These are phyloP conservation scores for Amborella trichopoda DNA, from an alignment of 164 flowering plant species.

Conservation along the genomic window DNA sequence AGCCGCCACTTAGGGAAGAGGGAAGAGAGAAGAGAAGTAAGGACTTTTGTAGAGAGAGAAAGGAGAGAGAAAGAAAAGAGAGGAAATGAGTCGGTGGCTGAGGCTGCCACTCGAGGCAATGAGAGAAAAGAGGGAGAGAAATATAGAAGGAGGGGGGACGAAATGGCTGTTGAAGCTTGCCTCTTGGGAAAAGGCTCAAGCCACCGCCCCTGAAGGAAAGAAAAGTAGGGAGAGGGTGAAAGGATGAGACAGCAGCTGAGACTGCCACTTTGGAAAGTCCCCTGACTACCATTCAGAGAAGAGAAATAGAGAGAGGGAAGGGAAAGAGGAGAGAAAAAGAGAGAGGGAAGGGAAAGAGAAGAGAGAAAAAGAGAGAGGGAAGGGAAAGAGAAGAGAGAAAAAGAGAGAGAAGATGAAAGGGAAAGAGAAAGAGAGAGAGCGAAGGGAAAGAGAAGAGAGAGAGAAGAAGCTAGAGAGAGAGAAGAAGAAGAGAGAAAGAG, in stretches of 20 bases:
- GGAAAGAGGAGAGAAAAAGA: neutral
- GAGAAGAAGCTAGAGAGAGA: no score
- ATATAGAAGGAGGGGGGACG: neutral
- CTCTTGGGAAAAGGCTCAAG: no score
- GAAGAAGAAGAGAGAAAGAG: neutral
- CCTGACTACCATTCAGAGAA: neutral
- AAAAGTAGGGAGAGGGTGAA: no score
- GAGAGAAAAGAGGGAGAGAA: neutral
- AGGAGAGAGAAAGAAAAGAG: neutral
- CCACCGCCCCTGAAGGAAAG: no score
- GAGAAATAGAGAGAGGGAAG: neutral
- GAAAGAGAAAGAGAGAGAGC: no score
- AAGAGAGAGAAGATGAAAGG: neutral
- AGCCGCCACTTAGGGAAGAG: no score
- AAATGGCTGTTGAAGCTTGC: neutral
- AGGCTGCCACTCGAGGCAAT: neutral
- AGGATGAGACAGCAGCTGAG: no score
- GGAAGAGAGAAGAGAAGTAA: neutral
- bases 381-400: neutral
- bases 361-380: neutral
- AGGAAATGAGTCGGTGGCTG: neutral
- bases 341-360: neutral
- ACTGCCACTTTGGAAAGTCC: neutral
- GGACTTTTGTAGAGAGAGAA: neutral
- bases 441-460: no score